These are phyloP conservation scores for Solanum medicagineum DNA, from an alignment of 257 asterid species.

Conservation along the genomic window DNA sequence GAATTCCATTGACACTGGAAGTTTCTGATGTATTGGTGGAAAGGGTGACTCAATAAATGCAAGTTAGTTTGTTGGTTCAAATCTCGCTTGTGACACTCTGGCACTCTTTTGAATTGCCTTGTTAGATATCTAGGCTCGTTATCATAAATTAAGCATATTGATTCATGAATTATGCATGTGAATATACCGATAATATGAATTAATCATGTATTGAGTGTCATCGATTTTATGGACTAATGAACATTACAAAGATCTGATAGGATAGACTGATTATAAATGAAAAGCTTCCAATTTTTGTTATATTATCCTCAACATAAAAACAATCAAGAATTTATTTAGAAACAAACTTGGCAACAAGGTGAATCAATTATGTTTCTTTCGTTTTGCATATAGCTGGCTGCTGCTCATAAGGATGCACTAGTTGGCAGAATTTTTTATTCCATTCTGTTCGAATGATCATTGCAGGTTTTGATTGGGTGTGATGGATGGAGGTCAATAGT, in stretches of 20 bases:
- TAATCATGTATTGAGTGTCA: neutral
- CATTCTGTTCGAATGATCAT: neutral
- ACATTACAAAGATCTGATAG: neutral
- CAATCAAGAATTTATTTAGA: neutral
- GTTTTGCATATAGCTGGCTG: neutral
- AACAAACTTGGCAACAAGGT: neutral
- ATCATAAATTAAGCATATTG: neutral
- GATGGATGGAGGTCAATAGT: slow-evolving; percentile 25
- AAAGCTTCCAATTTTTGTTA: neutral
- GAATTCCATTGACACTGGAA: neutral
- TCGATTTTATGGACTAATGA: neutral
- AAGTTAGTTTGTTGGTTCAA: neutral
- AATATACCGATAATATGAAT: neutral
- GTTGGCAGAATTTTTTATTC: neutral
- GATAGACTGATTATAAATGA: neutral
- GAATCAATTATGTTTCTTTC: neutral
- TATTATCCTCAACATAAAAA: neutral
- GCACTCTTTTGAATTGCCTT: neutral
- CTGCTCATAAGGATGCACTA: neutral
- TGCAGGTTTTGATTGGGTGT: slow-evolving; percentile 28
- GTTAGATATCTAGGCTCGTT: neutral
- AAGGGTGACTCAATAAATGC: neutral
- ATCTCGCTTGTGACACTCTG: neutral
- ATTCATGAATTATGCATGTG: neutral
- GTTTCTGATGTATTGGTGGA: neutral